Percentiles rank a stretch among this genome's conserved stretches.
Evolutionary conservation across 2,329 filamentous ascomycete genomes (phyloP).

Genomic region (Fusarium avenaceum): DNA sequence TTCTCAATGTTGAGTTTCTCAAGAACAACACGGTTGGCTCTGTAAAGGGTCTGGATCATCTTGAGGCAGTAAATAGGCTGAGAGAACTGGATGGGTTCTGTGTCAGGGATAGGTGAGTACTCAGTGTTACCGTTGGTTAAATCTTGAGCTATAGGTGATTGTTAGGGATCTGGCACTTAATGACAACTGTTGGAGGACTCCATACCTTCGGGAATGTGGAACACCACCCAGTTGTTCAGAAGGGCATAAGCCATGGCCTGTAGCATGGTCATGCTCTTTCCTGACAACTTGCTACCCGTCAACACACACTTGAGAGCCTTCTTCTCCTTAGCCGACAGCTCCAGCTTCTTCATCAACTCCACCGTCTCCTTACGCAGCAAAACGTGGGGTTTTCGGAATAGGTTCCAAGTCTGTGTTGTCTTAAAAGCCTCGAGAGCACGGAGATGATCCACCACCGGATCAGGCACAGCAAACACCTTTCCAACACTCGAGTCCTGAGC

Average conservation of each 20-base stretch:
- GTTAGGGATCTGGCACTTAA: slow-evolving; percentile 1
- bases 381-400: slow-evolving; percentile 86
- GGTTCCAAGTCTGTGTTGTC: slow-evolving; percentile 85
- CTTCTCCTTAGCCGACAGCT: slow-evolving; percentile 65
- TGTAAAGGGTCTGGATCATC: slow-evolving; percentile 78
- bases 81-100: slow-evolving; percentile 72
- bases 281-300: slow-evolving; percentile 78
- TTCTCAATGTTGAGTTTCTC: slow-evolving; percentile 61
- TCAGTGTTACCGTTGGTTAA: slow-evolving; percentile 84
- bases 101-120: slow-evolving; percentile 77
- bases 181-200: background rate
- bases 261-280: slow-evolving; percentile 88
- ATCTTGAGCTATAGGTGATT: slow-evolving; percentile 72
- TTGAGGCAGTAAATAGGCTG: slow-evolving; percentile 83
- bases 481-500: slow-evolving; percentile 69
- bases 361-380: slow-evolving; percentile 85
- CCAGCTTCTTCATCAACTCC: slow-evolving; percentile 75
- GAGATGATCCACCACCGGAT: slow-evolving; percentile 80
- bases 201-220: slow-evolving; percentile 89
- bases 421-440: slow-evolving; percentile 92
- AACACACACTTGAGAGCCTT: slow-evolving; percentile 75
- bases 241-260: slow-evolving; percentile 87
- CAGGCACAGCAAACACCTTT: slow-evolving; percentile 77
- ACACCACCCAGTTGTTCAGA: slow-evolving; percentile 87
- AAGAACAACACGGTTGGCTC: slow-evolving; percentile 79